phyloP scores from a whole-genome alignment of 179 eudicot species.

The Spergularia azorica region DNA sequence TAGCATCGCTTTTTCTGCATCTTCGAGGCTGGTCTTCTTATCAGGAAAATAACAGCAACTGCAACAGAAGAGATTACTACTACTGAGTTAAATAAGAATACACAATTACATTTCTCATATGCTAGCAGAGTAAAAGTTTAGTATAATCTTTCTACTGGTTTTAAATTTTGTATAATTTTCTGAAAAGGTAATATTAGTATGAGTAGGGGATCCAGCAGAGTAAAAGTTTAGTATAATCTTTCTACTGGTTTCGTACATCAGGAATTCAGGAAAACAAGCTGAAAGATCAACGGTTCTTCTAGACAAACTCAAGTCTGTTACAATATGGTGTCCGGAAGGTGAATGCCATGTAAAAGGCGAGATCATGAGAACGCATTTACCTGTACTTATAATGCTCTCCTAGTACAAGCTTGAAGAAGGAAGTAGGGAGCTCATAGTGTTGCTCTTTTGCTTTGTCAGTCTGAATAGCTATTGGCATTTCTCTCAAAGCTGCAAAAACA shows the following conservation, averaged over 20 bases:
- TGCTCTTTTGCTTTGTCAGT: slow-evolving; percentile 83
- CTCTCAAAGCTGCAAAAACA: slow-evolving; percentile 64
- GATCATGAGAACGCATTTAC: slow-evolving; percentile 29
- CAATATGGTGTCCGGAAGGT: no score
- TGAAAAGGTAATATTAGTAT: no score
- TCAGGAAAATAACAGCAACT: slow-evolving; percentile 85
- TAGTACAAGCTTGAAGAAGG: slow-evolving; percentile 90
- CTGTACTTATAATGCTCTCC: slow-evolving; percentile 94
- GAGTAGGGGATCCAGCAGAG: no score
- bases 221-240: no score
- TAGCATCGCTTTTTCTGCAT: slow-evolving; percentile 87
- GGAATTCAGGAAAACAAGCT: neutral
- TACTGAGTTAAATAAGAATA: neutral
- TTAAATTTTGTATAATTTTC: neutral
- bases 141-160: no score
- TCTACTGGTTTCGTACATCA: neutral
- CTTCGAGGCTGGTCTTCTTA: slow-evolving; percentile 59
- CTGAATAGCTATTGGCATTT: slow-evolving; percentile 90
- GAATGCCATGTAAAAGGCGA: neutral
- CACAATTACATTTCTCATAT: neutral
- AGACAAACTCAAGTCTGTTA: neutral
- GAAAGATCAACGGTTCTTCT: neutral
- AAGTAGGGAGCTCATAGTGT: slow-evolving; percentile 95
- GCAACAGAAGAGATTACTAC: slow-evolving; percentile 34
- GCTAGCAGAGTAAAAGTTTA: neutral